Evolutionary conservation across 768 basidiomycete species (phyloP).

Genomic region (Macrocybe gigantea): DNA sequence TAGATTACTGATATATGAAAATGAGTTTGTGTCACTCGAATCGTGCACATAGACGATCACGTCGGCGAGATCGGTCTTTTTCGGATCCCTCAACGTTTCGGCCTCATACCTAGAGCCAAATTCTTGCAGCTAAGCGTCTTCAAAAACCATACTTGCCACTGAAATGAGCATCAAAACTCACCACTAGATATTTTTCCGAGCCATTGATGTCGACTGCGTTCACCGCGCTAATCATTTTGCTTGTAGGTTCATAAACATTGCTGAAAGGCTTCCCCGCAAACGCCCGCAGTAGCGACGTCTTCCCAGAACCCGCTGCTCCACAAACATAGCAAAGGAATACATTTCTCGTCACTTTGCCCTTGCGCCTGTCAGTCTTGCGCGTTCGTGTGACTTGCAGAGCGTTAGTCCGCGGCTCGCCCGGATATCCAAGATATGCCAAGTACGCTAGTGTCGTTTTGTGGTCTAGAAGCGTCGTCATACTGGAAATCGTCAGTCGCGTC

Average conservation of each 20-base stretch:
- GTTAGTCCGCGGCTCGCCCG: constrained; percentile 68
- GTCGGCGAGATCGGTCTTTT: constrained; percentile 90
- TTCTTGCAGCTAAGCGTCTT: constrained; percentile 73
- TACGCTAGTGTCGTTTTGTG: constrained; percentile 89
- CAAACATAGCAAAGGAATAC: constrained; percentile 93
- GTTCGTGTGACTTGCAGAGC: constrained; percentile 84
- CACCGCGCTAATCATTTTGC: constrained; percentile 85
- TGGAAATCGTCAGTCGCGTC: constrained; percentile 21
- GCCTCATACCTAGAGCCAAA: constrained; percentile 95
- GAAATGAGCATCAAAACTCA: constrained; percentile 34
- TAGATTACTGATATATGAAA: constrained; percentile 96
- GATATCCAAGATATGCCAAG: constrained; percentile 92
- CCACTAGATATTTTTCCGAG: constrained; percentile 93
- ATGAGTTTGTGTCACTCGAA: constrained; percentile 97
- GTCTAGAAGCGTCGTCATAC: constrained; percentile 97
- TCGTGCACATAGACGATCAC: constrained; percentile 96
- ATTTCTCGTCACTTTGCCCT: constrained; percentile 83
- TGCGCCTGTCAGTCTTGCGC: constrained; percentile 78
- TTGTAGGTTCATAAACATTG: constrained; percentile 81
- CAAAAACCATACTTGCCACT: not conserved
- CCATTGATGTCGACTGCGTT: constrained; percentile 94
- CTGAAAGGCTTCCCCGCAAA: constrained; percentile 83
- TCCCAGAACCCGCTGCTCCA: constrained; percentile 94
- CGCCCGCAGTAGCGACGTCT: constrained; percentile 79
- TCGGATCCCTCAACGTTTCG: constrained; percentile 81